Evolutionary conservation across 371 early-diverging fungal species (phyloP).

Genomic region (Batkoa obscura): DNA sequence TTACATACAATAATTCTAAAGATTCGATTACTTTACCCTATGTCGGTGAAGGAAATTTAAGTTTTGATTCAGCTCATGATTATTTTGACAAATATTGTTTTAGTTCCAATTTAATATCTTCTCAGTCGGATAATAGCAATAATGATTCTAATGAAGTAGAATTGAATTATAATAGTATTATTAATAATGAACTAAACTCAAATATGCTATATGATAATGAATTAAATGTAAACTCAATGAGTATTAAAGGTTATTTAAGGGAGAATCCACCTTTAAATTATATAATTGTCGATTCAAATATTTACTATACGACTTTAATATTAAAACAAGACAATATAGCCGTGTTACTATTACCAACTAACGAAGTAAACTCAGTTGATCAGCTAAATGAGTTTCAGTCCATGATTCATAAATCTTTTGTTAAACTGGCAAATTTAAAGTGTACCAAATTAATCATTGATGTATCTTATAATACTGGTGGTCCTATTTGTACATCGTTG

Average conservation of each 20-base stretch:
- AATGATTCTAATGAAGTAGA: neutral
- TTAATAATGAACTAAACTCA: too few relatives aligned
- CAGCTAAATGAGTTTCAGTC: neutral
- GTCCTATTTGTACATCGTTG: neutral
- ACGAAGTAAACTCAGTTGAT: neutral
- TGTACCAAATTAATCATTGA: neutral
- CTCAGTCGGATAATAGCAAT: neutral
- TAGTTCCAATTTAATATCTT: neutral
- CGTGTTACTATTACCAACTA: neutral
- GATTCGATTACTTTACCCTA: neutral
- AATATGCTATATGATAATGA: too few relatives aligned
- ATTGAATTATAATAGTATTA: too few relatives aligned
- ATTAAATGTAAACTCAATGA: neutral
- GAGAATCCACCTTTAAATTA: too few relatives aligned
- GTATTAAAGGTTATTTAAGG: neutral
- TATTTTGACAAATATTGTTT: neutral
- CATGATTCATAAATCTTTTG: neutral
- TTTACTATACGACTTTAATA: neutral
- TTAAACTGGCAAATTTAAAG: neutral
- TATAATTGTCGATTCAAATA: too few relatives aligned
- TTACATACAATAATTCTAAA: neutral
- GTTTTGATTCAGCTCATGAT: neutral
- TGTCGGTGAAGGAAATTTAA: neutral
- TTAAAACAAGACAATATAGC: neutral
- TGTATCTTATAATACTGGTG: neutral